Evolutionary conservation across 768 basidiomycete species (phyloP), one percentile per base, ranked within the genome.

Genomic region (Dictyophora rubrovolvata): DNA sequence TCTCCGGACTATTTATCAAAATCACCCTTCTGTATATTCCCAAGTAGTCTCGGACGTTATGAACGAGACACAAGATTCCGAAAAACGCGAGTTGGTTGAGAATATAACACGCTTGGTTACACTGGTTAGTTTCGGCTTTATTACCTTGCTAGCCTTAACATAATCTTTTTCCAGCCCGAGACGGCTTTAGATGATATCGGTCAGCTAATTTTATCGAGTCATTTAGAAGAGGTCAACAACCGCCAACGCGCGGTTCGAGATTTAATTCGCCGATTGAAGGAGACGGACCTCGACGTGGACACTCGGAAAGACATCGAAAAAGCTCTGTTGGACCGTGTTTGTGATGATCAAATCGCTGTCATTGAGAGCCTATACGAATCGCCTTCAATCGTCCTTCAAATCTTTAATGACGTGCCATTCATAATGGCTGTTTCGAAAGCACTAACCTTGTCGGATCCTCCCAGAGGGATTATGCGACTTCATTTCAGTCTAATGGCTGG

Each of bases 301-400:
- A 60, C 63, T n/a, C 22, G 51, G 12, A 54, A 67, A 0, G 81
- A 85, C 23, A 53, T 74, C 65, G 84, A 84, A n/a, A 21, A 51
- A 20, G 57, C 57, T 20, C 71, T 97, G 5, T 68, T 86, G 33
- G 79, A 84, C 14, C 83, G 89, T 1, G 71, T 90, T 3, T 78
- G 83, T 53, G 93, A 95, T 64, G 75, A 77, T 7, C 77, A 83
- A 28, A 60, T 72, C 1, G 65, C 71, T 1, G 86, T 96, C 23
- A 69, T 93, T 12, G 76, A 85, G 49, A 79, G 77, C 0, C 73
- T 96, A 9, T 94, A 93, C 69, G 73, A 73, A 1, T 70, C 76
- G 1, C 74, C 83, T 0, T 67, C 72, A 5, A 48, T 69, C 1
- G 69, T 87, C 48, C 69, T 80, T 2, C 75, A 80, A 1, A 53